Base-by-base conservation (phyloP, 2,329 filamentous ascomycete genomes). In the Coniochaeta pulveracea region DNA sequence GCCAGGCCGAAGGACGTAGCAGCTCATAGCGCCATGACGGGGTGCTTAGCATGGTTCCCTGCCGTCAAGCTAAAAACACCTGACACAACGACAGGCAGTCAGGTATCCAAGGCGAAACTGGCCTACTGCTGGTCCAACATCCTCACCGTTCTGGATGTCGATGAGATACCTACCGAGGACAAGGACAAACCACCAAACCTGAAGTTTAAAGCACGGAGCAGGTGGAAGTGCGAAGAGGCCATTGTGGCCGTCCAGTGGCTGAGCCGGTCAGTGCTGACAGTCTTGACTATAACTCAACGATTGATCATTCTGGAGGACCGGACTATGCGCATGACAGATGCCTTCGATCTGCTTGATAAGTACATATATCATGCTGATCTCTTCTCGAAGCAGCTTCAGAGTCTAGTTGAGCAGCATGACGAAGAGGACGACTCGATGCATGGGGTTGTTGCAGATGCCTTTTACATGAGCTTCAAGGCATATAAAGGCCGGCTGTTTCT, bases 121-220 rank as follows among this genome's bases (percentile, higher is more conserved):
- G 89, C 85, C 1, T 98, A 98, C 59, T 95, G 88, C 56, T 98
- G 91, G 91, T 96, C 91, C 3, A 96, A 96, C 48, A 76, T 96
- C n/a, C 61, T 98, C 43, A 96, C 88, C 0, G 79, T 98, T 5
- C 61, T 98, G 16, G 91, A 98, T 42, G 76, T 96, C 9, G 78
- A 89, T 33, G 81, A 91, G 44, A 64, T 78, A 10, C 68, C 69
- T 14, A 58, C 69, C 1, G 70, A 76, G 10, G 77, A 85, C 43
- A 77, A 75, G 40, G 81, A 89, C 43, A 86, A 85, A 47, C 84
- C 83, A 4, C 73, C 85, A 2, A 77, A 69, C 29, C 71, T 96
- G 15, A 74, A 72, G 27, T 98, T 98, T 57, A 77, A 72, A 48
- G 72, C 85, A 3, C 76, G 88, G 36, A 93, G 80, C 55, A 70